These are phyloP conservation scores for Vigna angularis DNA, from an alignment of 306 rosid genomes.

Conservation along the genomic window DNA sequence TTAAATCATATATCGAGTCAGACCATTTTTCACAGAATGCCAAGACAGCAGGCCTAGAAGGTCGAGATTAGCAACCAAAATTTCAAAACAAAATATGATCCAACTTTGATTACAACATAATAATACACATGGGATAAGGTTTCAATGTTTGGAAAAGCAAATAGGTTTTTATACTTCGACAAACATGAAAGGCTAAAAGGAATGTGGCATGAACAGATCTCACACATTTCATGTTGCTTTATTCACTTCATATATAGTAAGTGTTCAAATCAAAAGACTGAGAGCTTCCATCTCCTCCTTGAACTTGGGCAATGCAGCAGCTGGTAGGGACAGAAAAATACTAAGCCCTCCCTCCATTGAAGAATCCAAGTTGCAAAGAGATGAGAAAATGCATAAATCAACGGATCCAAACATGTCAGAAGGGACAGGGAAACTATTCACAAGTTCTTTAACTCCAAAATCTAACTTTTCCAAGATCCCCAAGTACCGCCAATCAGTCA, in stretches of 20 bases:
- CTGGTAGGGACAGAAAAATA: conserved; percentile 40
- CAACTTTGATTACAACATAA: no score
- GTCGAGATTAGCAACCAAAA: no score
- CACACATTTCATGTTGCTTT: no score
- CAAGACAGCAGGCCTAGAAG: no score
- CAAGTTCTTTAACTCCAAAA: conserved; percentile 38
- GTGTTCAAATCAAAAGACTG: background rate
- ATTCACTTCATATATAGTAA: background rate
- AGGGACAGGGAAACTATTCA: conserved; percentile 38
- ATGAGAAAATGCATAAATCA: conserved; percentile 35
- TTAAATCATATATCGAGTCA: no score
- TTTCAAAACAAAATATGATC: no score
- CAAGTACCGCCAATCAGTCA: conserved; percentile 51
- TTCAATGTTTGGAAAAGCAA: no score
- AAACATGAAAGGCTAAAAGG: no score
- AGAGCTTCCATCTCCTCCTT: conserved; percentile 51
- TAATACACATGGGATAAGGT: no score
- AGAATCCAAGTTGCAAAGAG: conserved; percentile 40
- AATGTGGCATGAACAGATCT: no score
- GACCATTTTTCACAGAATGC: no score
- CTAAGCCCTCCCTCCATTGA: conserved; percentile 45
- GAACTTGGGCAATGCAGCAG: conserved; percentile 40
- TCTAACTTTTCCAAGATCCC: conserved; percentile 41
- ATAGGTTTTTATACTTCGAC: no score
- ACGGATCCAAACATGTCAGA: conserved; percentile 36